These are phyloP conservation scores for Macadamia tetraphylla DNA, from an alignment of 164 flowering plant genomes.

Conservation along the genomic window DNA sequence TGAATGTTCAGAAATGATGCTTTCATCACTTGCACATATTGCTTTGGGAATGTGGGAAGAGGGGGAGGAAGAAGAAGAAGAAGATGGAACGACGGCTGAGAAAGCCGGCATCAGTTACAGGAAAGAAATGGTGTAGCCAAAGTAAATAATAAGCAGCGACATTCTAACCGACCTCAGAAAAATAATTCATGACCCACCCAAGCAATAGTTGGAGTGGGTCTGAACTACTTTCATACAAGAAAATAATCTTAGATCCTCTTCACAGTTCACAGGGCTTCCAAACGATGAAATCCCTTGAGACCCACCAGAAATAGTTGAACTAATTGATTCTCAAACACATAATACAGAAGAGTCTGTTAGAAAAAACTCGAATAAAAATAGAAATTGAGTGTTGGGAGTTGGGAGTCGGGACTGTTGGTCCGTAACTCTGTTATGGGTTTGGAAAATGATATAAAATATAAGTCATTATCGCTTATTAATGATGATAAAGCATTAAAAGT, in stretches of 20 bases:
- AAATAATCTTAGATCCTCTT: background rate
- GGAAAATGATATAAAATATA: background rate
- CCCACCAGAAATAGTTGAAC: background rate
- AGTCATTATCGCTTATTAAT: background rate
- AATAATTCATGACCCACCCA: conserved; percentile 4
- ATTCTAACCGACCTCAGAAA: conserved; percentile 1
- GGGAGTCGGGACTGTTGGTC: too few species aligned
- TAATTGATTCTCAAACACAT: background rate
- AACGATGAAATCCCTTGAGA: background rate
- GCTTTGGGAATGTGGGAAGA: too few species aligned
- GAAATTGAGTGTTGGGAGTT: too few species aligned
- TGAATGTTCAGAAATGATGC: background rate
- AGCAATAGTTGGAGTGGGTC: background rate
- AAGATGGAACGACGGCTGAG: background rate
- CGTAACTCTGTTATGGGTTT: background rate
- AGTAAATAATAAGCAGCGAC: conserved; percentile 1
- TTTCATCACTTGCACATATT: background rate
- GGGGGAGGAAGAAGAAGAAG: background rate
- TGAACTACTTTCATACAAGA: background rate
- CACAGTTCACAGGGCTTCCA: background rate
- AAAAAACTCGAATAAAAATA: too few species aligned
- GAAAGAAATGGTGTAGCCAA: background rate
- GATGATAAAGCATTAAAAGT: too few species aligned
- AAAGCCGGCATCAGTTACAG: background rate
- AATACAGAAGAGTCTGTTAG: background rate